A percentile compares a stretch with the other conserved stretches of the same genome.
phyloP scores from a whole-genome alignment of 164 flowering plant genomes.

The Chloranthus sessilifolius region DNA sequence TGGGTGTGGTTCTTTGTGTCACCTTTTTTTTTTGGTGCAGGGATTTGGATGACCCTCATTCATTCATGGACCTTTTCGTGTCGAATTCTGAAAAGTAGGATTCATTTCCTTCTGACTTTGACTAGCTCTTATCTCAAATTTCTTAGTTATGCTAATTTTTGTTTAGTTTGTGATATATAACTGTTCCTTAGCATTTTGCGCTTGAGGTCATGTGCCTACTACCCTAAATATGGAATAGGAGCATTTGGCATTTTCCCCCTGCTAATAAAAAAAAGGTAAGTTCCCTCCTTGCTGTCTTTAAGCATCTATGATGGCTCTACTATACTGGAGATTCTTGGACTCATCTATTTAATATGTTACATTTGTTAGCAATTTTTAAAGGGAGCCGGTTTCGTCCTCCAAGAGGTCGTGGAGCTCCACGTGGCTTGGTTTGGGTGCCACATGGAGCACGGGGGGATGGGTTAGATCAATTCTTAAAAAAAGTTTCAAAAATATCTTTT shows the following conservation, averaged over 20 bases:
- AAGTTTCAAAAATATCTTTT: too few species aligned
- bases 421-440: too few species aligned
- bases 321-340: too few species aligned
- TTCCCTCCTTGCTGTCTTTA: too few species aligned
- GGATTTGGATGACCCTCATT: constrained; percentile 79
- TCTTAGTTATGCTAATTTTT: constrained; percentile 3
- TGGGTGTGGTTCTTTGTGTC: neutral
- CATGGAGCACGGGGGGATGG: too few species aligned
- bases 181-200: constrained; percentile 54
- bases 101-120: neutral
- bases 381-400: too few species aligned
- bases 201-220: constrained; percentile 73
- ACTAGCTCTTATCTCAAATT: neutral
- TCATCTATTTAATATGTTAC: too few species aligned
- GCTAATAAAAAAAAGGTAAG: constrained; percentile 57
- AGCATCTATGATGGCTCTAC: too few species aligned
- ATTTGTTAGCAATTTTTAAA: too few species aligned
- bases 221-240: constrained; percentile 78
- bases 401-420: too few species aligned
- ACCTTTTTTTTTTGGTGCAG: constrained; percentile 32
- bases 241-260: constrained; percentile 80
- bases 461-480: too few species aligned
- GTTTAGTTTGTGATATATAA: constrained; percentile 4
- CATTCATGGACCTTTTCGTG: constrained; percentile 81
- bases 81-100: constrained; percentile 85